Evolutionary conservation across 352 stramenopile genomes (phyloP), one percentile per base, ranked within the genome.

Genomic region (Thalassiosira hispida): DNA sequence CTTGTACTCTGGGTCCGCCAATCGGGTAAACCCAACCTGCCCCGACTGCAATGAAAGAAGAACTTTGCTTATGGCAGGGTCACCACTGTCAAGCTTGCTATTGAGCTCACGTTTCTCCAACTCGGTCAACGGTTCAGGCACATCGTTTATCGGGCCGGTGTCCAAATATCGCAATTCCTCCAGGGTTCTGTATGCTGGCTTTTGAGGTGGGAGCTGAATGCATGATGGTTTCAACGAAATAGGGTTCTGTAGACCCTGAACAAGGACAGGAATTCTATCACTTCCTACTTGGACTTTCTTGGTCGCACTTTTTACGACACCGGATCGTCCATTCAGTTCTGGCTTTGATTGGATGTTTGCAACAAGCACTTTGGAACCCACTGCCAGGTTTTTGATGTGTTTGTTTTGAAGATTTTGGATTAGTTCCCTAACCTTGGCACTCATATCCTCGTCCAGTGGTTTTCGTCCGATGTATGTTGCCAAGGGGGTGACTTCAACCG

Each of bases 231-330:
- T 68, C 31, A 68, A 27, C 22, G 23, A 40, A 23, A 68, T 27
- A 25, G 60, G 35, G 9, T 35, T 42, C 1, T 1, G 29, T 27
- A 8, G 12, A 35, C 60, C 60, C 14, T 57, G 1, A n/a, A 68
- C 23, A n/a, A 68, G 18, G 8, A 68, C 60, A 25, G 60, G 60
- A 23, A 68, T 68, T 23, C 60, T 68, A 22, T 57, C 60, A 42
- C 14, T 68, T 8, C 12, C 6, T 29, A 42, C 20, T 8, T 29
- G 12, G 22, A 46, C 46, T 42, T 27, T 68, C 1, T 27, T 23
- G 12, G 31, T 44, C 8, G 38, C 35, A 25, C 33, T 20, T 11
- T 56, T 31, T 18, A 68, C 38, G 8, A 68, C 38, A 27, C 60
- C 60, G 11, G 27, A 65, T 29, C 57, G 57, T 18, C 57, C 22